phyloP scores from a whole-genome alignment of 305 asterid species.

The Rubia balearica region DNA sequence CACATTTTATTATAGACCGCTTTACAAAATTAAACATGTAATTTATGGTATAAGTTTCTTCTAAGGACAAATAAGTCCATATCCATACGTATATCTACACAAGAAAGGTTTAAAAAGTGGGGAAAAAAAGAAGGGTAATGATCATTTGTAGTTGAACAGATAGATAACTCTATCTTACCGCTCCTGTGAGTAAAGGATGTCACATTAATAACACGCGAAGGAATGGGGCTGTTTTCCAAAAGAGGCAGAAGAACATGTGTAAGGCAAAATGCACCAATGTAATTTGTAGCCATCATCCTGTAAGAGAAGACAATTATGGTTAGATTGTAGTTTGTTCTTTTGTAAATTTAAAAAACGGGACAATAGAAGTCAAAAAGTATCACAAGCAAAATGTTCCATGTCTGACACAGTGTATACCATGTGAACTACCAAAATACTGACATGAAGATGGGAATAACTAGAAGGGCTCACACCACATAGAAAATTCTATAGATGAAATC shows the following conservation, averaged over 20 bases:
- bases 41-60: neutral
- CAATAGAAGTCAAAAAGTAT: neutral
- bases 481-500: neutral
- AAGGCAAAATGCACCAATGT: conserved; percentile 78
- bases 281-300: conserved; percentile 92
- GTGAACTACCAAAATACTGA: neutral
- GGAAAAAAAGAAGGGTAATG: neutral
- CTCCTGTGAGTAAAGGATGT: conserved; percentile 83
- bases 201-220: conserved; percentile 79
- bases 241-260: conserved; percentile 68
- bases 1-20: neutral
- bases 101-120: conserved; percentile 2
- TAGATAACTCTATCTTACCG: conserved; percentile 34
- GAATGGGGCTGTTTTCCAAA: conserved; percentile 56
- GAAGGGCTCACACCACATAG: neutral
- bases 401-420: neutral
- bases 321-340: neutral
- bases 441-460: neutral
- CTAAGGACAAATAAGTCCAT: neutral
- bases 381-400: neutral
- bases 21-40: neutral
- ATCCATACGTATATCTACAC: neutral
- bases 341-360: neutral
- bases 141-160: conserved; percentile 1
- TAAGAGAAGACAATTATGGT: conserved; percentile 12